Conservation (phyloP, 2,329 filamentous ascomycete genomes). For the Colletotrichum magnum region DNA sequence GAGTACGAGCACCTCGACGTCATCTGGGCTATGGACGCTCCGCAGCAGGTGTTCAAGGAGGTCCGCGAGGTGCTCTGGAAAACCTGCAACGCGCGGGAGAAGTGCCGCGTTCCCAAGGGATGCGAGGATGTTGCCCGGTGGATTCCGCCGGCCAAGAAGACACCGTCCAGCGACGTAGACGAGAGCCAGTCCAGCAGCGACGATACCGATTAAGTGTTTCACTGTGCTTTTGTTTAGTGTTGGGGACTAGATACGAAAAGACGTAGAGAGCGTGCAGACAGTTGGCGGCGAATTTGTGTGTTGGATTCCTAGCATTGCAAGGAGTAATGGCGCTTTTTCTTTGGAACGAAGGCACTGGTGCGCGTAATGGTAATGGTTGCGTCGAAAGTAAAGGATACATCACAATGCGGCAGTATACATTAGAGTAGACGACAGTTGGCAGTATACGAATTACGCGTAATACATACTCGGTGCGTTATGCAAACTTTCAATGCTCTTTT, state of each 20-base stretch:
- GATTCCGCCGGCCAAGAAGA: conserved; percentile 45
- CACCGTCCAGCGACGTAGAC: neutral
- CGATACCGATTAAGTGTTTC: conserved; percentile 23
- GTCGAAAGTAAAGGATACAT: neutral
- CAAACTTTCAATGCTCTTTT: neutral
- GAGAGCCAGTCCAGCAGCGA: conserved; percentile 39
- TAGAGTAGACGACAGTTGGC: conserved; percentile 5
- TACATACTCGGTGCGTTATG: too few relatives aligned
- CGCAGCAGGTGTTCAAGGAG: conserved; percentile 86
- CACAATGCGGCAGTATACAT: conserved; percentile 1
- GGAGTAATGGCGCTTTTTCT: conserved; percentile 18
- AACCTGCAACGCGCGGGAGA: conserved; percentile 70
- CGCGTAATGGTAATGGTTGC: conserved; percentile 13
- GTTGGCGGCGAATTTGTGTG: neutral
- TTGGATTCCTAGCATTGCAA: conserved; percentile 23
- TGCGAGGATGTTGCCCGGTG: conserved; percentile 68
- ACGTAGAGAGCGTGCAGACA: neutral
- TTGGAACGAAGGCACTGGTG: conserved; percentile 1
- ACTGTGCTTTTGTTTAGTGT: neutral
- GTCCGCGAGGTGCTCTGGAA: conserved; percentile 88
- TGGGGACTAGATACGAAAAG: neutral
- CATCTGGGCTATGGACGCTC: conserved; percentile 92
- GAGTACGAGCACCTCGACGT: conserved; percentile 96
- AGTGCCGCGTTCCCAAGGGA: conserved; percentile 75
- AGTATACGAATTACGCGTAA: neutral